Base-by-base conservation (phyloP, 2,329 filamentous ascomycete genomes). In the Alternaria sp. region DNA sequence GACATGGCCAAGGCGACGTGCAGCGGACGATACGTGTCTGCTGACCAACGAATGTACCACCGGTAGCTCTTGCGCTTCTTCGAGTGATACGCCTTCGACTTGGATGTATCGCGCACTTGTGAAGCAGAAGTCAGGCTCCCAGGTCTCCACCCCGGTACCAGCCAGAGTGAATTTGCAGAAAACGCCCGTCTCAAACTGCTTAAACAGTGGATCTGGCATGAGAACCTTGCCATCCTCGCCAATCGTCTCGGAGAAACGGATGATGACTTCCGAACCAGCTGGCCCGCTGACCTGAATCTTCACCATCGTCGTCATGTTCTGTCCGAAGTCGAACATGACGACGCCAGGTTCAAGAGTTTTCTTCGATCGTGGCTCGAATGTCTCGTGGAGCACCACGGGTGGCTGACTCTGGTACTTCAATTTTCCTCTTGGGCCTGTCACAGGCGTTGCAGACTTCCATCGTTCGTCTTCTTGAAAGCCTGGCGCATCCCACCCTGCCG, bases 181-280 rank as follows among this genome's bases (percentile, higher is more conserved):
- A 9, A 82, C 80, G 11, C 73, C 70, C 53, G 71, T 76, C 57
- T 78, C 74, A 28, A 78, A 78, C 30, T 80, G 64, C 44, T 74
- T 75, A 67, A 80, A 80, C 14, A 80, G 61, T 8, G 78, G 78
- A 54, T 81, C 79, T 0, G 79, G 79, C 79, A 81, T 81, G n/a
- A 79, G 60, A 2, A 81, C 79, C 27, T 64, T 70, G 5, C 76
- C 74, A 38, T 74, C 66, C 7, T 75, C 66, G 34, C 70, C 69
- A 18, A 73, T 60, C 0, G 74, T 76, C 53, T 78, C 74, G 3
- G 70, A 72, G 36, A 76, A 76, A 14, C 75, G 73, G 4, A 78
- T 51, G 20, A 73, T 66, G 41, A 78, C 54, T 25, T 75, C 69
- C 1, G 72, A 70, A 2, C 74, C 75, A 2, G 73, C 62, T 5